A percentile compares a stretch with the other conserved stretches of the same genome.
These are phyloP conservation scores for Diddensiella caesifluorescens DNA, from an alignment of 805 yeast genomes.

Conservation along the genomic window DNA sequence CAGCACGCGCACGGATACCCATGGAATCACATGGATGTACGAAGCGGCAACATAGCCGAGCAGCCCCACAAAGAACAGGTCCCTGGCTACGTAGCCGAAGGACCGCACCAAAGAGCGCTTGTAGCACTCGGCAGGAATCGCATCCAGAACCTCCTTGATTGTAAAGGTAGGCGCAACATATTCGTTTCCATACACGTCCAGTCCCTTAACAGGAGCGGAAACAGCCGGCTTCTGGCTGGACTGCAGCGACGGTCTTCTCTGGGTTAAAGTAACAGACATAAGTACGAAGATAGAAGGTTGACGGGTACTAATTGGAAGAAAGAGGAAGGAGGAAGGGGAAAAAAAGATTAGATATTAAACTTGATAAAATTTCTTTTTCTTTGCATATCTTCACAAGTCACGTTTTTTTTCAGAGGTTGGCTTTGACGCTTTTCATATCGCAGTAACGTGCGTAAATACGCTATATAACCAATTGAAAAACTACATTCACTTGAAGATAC, in stretches of 20 bases:
- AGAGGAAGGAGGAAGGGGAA: too few relatives aligned
- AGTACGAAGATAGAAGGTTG: too few relatives aligned
- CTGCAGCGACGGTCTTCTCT: slow-evolving; percentile 17
- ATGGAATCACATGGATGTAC: slow-evolving; percentile 48
- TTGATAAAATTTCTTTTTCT: too few relatives aligned
- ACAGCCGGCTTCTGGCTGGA: slow-evolving; percentile 5
- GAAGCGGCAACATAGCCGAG: slow-evolving; percentile 51
- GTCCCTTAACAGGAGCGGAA: slow-evolving; percentile 14
- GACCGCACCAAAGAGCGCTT: slow-evolving; percentile 54
- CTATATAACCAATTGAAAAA: too few relatives aligned
- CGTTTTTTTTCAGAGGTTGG: too few relatives aligned
- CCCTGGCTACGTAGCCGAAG: slow-evolving; percentile 63
- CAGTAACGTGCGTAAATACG: too few relatives aligned
- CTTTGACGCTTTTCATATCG: too few relatives aligned
- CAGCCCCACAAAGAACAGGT: slow-evolving; percentile 41
- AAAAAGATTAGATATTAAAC: too few relatives aligned
- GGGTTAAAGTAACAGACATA: slow-evolving; percentile 19
- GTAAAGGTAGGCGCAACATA: slow-evolving; percentile 71
- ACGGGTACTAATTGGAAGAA: too few relatives aligned
- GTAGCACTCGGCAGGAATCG: slow-evolving; percentile 72
- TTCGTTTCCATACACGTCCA: slow-evolving; percentile 58
- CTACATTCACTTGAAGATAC: too few relatives aligned
- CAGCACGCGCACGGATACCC: slow-evolving; percentile 41
- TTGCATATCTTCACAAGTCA: too few relatives aligned
- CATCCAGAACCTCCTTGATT: slow-evolving; percentile 66